Evolutionary conservation across 2,329 filamentous ascomycete genomes (phyloP).

Genomic region (Xylaria arbuscula): DNA sequence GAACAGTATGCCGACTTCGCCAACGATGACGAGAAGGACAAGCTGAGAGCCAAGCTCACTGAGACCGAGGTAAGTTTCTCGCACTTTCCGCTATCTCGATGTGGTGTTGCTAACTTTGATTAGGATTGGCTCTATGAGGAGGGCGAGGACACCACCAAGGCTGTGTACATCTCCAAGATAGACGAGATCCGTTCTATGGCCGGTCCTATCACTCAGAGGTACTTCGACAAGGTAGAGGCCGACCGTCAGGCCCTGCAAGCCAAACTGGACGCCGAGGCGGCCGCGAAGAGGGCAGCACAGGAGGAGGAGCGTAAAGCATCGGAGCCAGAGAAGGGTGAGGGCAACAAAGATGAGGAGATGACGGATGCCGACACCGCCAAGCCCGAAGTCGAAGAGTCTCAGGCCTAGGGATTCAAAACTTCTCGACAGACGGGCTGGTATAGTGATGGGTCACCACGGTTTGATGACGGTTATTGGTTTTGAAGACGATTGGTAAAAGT

Average conservation of each 20-base stretch:
- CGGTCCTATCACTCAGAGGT: constrained; percentile 90
- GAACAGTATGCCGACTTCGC: constrained; percentile 90
- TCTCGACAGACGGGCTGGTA: constrained; percentile 56
- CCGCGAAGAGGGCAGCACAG: constrained; percentile 75
- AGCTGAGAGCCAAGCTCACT: constrained; percentile 85
- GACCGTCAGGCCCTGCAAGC: constrained; percentile 84
- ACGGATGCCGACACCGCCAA: constrained; percentile 68
- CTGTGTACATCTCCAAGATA: constrained; percentile 92
- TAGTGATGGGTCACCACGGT: too few species aligned
- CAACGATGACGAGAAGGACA: constrained; percentile 91
- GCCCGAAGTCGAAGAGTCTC: constrained; percentile 62
- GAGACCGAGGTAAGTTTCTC: constrained; percentile 78
- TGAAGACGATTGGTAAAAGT: too few species aligned
- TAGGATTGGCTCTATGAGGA: constrained; percentile 99
- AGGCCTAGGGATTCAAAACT: constrained; percentile 40
- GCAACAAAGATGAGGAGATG: constrained; percentile 70
- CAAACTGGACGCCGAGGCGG: constrained; percentile 79
- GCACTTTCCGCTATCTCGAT: neutral
- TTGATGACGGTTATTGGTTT: neutral
- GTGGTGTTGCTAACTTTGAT: constrained; percentile 41
- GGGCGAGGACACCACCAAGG: constrained; percentile 93
- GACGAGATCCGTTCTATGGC: constrained; percentile 93
- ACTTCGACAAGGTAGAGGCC: constrained; percentile 92
- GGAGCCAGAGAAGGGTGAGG: constrained; percentile 64
- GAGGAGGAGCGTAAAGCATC: constrained; percentile 51